A percentile compares a stretch with the other conserved stretches of the same genome.
These are phyloP conservation scores for Stentor coeruleus DNA, from an alignment of 73 alveolate species.

Conservation along the genomic window DNA sequence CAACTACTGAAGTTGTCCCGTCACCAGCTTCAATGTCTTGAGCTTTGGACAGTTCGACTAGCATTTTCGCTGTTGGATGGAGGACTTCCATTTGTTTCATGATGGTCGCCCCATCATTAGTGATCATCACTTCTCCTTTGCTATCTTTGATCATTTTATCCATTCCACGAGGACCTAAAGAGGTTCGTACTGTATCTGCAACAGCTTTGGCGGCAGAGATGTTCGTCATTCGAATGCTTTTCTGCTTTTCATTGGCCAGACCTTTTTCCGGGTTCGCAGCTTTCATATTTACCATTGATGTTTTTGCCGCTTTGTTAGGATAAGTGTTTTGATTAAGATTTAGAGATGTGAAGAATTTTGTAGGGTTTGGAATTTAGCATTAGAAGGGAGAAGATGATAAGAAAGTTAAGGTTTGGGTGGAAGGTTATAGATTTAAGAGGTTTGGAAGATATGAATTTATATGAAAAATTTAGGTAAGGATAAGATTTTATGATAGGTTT, in stretches of 20 bases:
- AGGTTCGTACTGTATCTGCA: slow-evolving; percentile 96
- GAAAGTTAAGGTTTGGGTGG: too few relatives aligned
- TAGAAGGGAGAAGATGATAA: too few relatives aligned
- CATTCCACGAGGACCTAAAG: slow-evolving; percentile 99
- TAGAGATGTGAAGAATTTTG: too few relatives aligned
- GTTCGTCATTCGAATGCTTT: slow-evolving; percentile 10
- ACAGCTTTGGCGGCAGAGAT: slow-evolving; percentile 60
- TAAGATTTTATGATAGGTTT: too few relatives aligned
- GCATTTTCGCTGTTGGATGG: slow-evolving; percentile 99
- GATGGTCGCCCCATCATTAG: slow-evolving; percentile 99
- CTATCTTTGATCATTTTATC: slow-evolving; percentile 97
- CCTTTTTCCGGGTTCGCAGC: too few relatives aligned
- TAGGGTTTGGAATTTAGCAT: too few relatives aligned
- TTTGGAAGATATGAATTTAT: too few relatives aligned
- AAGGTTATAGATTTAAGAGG: too few relatives aligned
- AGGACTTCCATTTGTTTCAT: slow-evolving; percentile 95
- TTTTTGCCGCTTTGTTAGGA: too few relatives aligned
- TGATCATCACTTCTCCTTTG: slow-evolving; percentile 94
- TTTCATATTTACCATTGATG: too few relatives aligned
- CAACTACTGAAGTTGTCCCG: slow-evolving; percentile 99
- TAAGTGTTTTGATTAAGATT: too few relatives aligned
- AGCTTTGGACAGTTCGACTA: slow-evolving; percentile 99
- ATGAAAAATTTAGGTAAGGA: too few relatives aligned
- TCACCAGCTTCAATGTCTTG: slow-evolving; percentile 99
- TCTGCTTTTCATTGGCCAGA: slow-evolving; percentile 8